Percentiles rank a stretch among this genome's conserved stretches.
phyloP scores from a whole-genome alignment of 1,139 yeast species.

The Kodamaea derodonti region DNA sequence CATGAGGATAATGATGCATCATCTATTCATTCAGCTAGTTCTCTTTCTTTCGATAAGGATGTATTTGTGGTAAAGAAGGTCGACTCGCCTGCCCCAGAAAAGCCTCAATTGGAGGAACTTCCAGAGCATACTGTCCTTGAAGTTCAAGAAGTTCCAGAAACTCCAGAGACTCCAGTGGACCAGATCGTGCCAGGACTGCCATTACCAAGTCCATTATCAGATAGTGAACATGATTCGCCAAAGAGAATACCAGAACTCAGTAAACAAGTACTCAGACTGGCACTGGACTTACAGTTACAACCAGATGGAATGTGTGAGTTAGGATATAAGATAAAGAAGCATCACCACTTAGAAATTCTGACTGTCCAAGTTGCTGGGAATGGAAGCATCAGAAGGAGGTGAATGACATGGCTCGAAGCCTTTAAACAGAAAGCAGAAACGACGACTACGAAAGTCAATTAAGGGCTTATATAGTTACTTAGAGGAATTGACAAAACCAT shows the following conservation, averaged over 20 bases:
- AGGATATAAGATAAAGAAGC: slow-evolving; percentile 43
- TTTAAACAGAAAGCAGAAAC: too few species aligned
- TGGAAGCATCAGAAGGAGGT: slow-evolving; percentile 1
- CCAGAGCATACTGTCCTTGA: slow-evolving; percentile 7
- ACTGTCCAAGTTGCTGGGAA: slow-evolving; percentile 21
- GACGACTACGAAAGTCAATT: too few species aligned
- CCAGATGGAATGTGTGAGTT: slow-evolving; percentile 37
- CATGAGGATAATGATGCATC: slow-evolving; percentile 12
- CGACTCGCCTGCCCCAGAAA: neutral
- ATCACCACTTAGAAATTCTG: slow-evolving; percentile 42
- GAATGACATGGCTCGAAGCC: too few species aligned
- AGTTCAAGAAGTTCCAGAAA: neutral
- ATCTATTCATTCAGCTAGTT: slow-evolving; percentile 26
- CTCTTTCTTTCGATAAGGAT: slow-evolving; percentile 16
- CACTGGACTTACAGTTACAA: slow-evolving; percentile 23
- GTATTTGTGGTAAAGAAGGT: neutral
- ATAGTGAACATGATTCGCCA: slow-evolving; percentile 4
- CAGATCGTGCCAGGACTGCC: slow-evolving; percentile 13
- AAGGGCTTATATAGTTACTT: too few species aligned
- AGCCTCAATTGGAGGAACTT: slow-evolving; percentile 3
- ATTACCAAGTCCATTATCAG: slow-evolving; percentile 6
- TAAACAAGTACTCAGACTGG: slow-evolving; percentile 6
- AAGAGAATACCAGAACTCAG: slow-evolving; percentile 7
- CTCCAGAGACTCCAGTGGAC: slow-evolving; percentile 2
- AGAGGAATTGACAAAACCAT: too few species aligned